phyloP scores from a whole-genome alignment of 23 red algal species.

The Gracilaria gracilis region DNA sequence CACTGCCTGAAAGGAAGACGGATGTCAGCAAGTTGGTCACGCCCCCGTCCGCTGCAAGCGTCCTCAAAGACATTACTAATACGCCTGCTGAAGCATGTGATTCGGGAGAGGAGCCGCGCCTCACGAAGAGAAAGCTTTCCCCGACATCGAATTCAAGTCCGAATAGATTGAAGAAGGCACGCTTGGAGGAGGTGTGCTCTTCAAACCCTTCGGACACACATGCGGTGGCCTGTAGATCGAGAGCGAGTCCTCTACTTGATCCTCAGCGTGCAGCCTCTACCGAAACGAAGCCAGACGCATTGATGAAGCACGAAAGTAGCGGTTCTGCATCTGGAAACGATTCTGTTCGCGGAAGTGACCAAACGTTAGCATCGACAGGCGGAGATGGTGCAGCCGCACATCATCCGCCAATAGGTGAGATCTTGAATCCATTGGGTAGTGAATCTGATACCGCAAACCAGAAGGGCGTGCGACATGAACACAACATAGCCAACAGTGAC shows the following conservation, averaged over 20 bases:
- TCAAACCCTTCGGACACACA: neutral
- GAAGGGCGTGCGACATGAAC: slow-evolving; percentile 1
- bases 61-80: slow-evolving; percentile 56
- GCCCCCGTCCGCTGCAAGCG: slow-evolving; percentile 7
- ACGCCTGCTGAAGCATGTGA: slow-evolving; percentile 21
- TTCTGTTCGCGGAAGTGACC: neutral
- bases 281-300: neutral
- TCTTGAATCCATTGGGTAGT: neutral
- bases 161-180: slow-evolving; percentile 36
- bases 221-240: neutral
- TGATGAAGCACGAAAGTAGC: neutral
- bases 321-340: neutral
- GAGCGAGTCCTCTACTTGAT: neutral
- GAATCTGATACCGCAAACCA: neutral
- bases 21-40: slow-evolving; percentile 10
- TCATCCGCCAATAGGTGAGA: neutral
- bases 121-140: slow-evolving; percentile 35
- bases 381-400: neutral
- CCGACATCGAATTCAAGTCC: slow-evolving; percentile 8
- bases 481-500: slow-evolving; percentile 1
- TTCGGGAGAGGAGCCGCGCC: neutral
- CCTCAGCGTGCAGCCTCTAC: neutral
- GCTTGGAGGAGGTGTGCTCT: neutral
- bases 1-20: neutral
- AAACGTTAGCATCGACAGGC: neutral